phyloP scores from a whole-genome alignment of 1,284 basidiomycete genomes.

The Xanthoconium separans region DNA sequence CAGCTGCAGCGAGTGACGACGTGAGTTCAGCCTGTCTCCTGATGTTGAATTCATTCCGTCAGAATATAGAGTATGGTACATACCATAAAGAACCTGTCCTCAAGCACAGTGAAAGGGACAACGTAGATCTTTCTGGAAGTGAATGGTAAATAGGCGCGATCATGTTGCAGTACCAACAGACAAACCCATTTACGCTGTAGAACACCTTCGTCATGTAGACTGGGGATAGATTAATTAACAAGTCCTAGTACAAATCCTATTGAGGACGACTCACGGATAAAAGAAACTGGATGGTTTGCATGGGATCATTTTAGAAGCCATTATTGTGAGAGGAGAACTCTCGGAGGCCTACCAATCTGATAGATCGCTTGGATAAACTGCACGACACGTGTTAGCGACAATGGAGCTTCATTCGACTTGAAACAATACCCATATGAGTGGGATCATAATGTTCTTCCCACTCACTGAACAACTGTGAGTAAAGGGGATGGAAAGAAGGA shows the following conservation, averaged over 20 bases:
- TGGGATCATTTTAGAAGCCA: not conserved
- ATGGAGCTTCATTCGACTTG: no score
- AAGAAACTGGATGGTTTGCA: not conserved
- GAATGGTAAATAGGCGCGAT: not conserved
- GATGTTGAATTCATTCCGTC: not conserved
- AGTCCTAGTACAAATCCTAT: not conserved
- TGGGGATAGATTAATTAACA: not conserved
- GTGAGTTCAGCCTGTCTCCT: not conserved
- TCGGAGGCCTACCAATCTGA: slow-evolving; percentile 11
- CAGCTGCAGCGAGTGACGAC: not conserved
- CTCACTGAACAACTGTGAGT: not conserved
- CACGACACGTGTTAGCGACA: not conserved
- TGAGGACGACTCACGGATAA: not conserved
- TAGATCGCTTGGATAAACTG: not conserved
- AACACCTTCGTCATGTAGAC: slow-evolving; percentile 3
- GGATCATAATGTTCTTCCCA: not conserved
- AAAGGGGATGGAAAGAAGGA: not conserved
- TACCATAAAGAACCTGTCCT: not conserved
- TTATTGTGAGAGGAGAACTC: no score
- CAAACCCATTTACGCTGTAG: slow-evolving; percentile 8
- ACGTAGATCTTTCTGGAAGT: not conserved
- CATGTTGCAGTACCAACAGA: not conserved
- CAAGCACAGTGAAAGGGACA: not conserved
- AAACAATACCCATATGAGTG: not conserved
- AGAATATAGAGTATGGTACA: not conserved